Evolutionary conservation across 2,329 filamentous ascomycete species (phyloP).

Genomic region (Exophiala viscosa): DNA sequence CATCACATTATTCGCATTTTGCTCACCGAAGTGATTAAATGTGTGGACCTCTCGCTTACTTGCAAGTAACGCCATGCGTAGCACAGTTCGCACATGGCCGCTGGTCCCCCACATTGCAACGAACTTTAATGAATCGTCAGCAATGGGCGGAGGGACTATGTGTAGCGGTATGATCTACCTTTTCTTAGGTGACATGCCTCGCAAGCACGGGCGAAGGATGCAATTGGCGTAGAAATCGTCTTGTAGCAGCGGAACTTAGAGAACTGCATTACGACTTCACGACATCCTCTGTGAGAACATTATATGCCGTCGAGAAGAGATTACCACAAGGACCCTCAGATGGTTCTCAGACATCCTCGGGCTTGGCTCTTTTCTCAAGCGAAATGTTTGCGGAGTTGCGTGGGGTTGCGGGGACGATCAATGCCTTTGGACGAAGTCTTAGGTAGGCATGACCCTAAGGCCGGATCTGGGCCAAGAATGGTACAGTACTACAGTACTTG

Average conservation of each 20-base stretch:
- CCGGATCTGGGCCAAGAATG: not conserved
- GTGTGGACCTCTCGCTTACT: not conserved
- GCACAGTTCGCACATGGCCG: constrained; percentile 9
- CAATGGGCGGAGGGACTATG: constrained; percentile 28
- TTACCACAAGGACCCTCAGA: not conserved
- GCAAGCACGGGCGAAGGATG: not conserved
- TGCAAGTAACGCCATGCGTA: constrained; percentile 9
- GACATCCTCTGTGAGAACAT: too few species aligned
- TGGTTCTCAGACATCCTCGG: not conserved
- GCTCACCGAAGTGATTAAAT: not conserved
- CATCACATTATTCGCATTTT: not conserved
- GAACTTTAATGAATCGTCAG: not conserved
- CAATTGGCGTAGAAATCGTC: not conserved
- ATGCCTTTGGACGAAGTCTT: not conserved
- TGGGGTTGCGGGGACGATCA: not conserved
- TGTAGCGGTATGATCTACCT: not conserved
- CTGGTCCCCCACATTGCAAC: not conserved
- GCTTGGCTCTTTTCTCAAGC: not conserved
- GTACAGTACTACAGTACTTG: too few species aligned
- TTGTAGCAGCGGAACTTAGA: not conserved
- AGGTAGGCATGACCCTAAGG: not conserved
- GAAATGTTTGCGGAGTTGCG: not conserved
- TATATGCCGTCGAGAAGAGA: too few species aligned
- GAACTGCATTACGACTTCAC: not conserved
- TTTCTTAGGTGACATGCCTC: not conserved